Evolutionary conservation across 495 filamentous ascomycete species (phyloP).

Genomic region (Aspergillus bridgeri): DNA sequence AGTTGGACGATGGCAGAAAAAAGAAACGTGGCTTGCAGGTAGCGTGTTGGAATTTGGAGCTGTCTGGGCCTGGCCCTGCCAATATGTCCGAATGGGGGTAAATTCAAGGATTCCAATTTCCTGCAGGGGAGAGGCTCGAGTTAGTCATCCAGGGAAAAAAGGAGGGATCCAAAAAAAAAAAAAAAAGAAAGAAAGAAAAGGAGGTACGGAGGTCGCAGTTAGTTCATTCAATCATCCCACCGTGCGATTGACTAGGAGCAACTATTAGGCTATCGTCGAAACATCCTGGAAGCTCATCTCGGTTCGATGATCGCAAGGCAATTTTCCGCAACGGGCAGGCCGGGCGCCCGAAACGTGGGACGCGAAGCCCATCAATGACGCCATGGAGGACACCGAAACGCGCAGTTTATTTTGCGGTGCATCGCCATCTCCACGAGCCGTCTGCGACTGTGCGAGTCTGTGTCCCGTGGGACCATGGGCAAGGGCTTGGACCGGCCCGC

Average conservation of each 20-base stretch:
- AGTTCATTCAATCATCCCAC: not conserved
- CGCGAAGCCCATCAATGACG: slow-evolving; percentile 27
- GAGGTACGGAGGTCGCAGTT: too few species aligned
- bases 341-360: slow-evolving; percentile 23
- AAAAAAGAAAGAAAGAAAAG: too few species aligned
- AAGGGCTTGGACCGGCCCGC: not conserved
- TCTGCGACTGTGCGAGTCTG: slow-evolving; percentile 4
- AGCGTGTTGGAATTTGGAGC: not conserved
- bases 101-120: not conserved
- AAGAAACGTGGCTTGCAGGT: slow-evolving; percentile 12
- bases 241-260: not conserved
- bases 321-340: slow-evolving; percentile 18
- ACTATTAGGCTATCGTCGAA: slow-evolving; percentile 4
- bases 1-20: not conserved
- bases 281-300: slow-evolving; percentile 8
- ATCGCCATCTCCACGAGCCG: slow-evolving; percentile 7
- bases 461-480: not conserved
- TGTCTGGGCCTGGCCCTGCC: not conserved
- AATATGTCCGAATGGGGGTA: not conserved
- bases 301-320: slow-evolving; percentile 14
- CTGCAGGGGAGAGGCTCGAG: not conserved
- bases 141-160: not conserved
- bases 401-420: slow-evolving; percentile 11
- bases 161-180: not conserved
- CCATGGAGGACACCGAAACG: slow-evolving; percentile 14